A percentile compares a stretch with the other conserved stretches of the same genome.
phyloP scores from a whole-genome alignment of 371 early-diverging fungal genomes.

The Paraphysoderma sedebokerense region DNA sequence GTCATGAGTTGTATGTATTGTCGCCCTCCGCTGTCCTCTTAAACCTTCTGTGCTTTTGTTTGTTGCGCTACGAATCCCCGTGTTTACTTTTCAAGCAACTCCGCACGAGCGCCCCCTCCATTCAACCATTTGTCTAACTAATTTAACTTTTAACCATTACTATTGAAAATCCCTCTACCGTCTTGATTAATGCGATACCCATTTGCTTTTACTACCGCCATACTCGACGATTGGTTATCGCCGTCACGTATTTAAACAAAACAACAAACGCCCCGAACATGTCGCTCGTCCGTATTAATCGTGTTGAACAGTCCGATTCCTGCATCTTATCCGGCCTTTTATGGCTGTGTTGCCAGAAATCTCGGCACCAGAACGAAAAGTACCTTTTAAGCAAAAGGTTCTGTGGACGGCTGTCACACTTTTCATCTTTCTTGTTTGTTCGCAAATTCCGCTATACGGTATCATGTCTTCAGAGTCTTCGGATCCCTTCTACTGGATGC shows the following conservation, averaged over 20 bases:
- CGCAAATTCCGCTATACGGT: conserved; percentile 99
- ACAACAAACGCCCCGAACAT: too few species aligned
- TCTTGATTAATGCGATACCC: neutral
- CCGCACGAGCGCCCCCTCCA: too few species aligned
- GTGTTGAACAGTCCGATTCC: conserved; percentile 56
- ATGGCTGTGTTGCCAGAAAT: conserved; percentile 97
- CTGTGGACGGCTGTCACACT: conserved; percentile 98
- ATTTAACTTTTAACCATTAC: neutral
- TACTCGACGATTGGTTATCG: too few species aligned
- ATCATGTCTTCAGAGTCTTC: conserved; percentile 95
- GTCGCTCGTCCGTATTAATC: neutral
- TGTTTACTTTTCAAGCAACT: too few species aligned
- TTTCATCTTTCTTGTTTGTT: conserved; percentile 96
- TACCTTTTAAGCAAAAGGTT: conserved; percentile 95
- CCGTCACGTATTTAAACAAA: neutral
- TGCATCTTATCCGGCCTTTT: conserved; percentile 96
- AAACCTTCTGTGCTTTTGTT: too few species aligned
- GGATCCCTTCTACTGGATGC: conserved; percentile 98
- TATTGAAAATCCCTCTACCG: neutral
- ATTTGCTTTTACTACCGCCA: neutral
- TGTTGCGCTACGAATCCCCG: too few species aligned
- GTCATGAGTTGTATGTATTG: too few species aligned
- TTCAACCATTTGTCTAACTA: neutral
- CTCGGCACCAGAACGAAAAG: conserved; percentile 88
- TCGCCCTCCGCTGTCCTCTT: too few species aligned